phyloP scores from a whole-genome alignment of 2,329 filamentous ascomycete species.

The Penicillium sp. region DNA sequence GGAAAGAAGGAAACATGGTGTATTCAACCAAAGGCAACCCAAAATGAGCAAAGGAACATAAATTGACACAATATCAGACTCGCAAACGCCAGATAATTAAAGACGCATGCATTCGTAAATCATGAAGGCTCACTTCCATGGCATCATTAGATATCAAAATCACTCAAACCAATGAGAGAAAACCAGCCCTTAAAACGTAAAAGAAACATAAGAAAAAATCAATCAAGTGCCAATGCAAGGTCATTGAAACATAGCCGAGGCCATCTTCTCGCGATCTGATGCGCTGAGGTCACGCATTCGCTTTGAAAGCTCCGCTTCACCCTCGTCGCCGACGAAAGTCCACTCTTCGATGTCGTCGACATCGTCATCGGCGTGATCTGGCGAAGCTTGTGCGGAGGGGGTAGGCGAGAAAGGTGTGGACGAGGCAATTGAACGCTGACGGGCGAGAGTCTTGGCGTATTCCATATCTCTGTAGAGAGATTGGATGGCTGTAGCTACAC shows the following conservation, averaged over 20 bases:
- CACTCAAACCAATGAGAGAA: slow-evolving; percentile 8
- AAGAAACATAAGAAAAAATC: neutral
- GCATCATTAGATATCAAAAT: slow-evolving; percentile 6
- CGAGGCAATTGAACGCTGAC: slow-evolving; percentile 57
- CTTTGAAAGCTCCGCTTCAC: slow-evolving; percentile 52
- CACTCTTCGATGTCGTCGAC: slow-evolving; percentile 79
- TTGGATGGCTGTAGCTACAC: slow-evolving; percentile 88
- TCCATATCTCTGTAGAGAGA: slow-evolving; percentile 94
- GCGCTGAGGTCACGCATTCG: slow-evolving; percentile 41
- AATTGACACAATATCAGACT: neutral
- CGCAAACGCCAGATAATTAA: slow-evolving; percentile 13
- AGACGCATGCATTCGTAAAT: slow-evolving; percentile 18
- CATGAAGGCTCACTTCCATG: slow-evolving; percentile 13
- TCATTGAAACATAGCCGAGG: slow-evolving; percentile 24
- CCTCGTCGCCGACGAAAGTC: slow-evolving; percentile 80
- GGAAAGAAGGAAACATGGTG: slow-evolving; percentile 3
- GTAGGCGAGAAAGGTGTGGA: slow-evolving; percentile 45
- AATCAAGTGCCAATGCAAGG: neutral
- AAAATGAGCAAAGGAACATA: slow-evolving; percentile 5
- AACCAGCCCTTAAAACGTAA: slow-evolving; percentile 10
- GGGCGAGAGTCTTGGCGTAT: slow-evolving; percentile 84
- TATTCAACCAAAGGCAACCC: slow-evolving; percentile 13
- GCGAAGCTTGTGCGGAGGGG: slow-evolving; percentile 43
- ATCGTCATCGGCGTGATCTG: slow-evolving; percentile 54
- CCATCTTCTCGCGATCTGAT: slow-evolving; percentile 33